Evolutionary conservation across 768 basidiomycete species (phyloP).

Genomic region (Termitomyces titanicus): DNA sequence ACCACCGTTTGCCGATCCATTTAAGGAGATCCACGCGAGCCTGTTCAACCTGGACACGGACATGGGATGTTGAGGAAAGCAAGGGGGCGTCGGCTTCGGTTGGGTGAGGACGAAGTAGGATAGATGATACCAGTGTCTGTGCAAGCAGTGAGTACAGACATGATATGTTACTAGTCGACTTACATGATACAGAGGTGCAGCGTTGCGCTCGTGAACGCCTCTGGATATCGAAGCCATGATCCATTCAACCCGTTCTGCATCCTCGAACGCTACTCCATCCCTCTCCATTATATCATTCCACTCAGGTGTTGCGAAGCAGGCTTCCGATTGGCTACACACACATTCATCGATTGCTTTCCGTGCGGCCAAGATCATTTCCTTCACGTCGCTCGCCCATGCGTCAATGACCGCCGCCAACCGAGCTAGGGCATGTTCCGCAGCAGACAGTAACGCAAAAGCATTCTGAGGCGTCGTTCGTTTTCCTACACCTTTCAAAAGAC

Average conservation of each 20-base stretch:
- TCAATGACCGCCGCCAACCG: conserved; percentile 59
- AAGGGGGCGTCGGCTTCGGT: conserved; percentile 56
- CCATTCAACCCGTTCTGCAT: conserved; percentile 74
- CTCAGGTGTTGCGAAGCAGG: conserved; percentile 63
- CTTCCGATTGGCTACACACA: conserved; percentile 53
- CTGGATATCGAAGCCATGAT: conserved; percentile 64
- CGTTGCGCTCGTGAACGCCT: conserved; percentile 62
- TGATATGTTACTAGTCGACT: neutral
- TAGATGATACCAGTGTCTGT: conserved; percentile 68
- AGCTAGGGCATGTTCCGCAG: conserved; percentile 56
- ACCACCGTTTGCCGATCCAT: conserved; percentile 81
- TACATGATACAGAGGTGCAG: conserved; percentile 76
- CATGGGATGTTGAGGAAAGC: conserved; percentile 64
- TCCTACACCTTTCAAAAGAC: conserved; percentile 68
- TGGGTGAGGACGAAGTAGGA: conserved; percentile 67
- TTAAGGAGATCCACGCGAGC: conserved; percentile 60
- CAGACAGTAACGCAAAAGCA: conserved; percentile 64
- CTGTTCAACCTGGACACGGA: conserved; percentile 72
- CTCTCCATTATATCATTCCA: conserved; percentile 75
- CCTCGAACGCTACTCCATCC: conserved; percentile 72
- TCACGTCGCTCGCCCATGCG: conserved; percentile 64
- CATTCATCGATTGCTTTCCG: conserved; percentile 62
- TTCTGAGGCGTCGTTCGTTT: conserved; percentile 67
- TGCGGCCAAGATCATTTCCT: conserved; percentile 64
- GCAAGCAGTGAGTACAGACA: neutral